Percentiles rank a stretch among this genome's conserved stretches.
Conservation (phyloP, 1,284 basidiomycete species). For the Coniophora puteana region DNA sequence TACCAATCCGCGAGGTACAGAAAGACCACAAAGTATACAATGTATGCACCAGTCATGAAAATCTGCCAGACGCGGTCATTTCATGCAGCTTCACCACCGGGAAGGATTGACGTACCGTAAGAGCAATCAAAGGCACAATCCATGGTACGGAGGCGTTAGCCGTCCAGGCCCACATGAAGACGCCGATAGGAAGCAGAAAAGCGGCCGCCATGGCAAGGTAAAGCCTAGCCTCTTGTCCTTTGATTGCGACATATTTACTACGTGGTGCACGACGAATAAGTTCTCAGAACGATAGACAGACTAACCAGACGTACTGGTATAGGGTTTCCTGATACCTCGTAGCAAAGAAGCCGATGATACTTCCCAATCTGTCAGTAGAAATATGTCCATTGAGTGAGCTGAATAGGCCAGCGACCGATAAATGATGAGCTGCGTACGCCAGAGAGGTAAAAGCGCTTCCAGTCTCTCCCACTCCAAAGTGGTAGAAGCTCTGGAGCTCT, state of each 20-base stretch:
- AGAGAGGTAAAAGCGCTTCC: slow-evolving; percentile 61
- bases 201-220: slow-evolving; percentile 53
- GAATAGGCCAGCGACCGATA: neutral
- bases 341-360: slow-evolving; percentile 49
- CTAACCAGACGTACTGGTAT: slow-evolving; percentile 42
- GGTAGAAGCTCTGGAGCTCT: slow-evolving; percentile 58
- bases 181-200: slow-evolving; percentile 46
- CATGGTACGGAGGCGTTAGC: slow-evolving; percentile 29
- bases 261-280: slow-evolving; percentile 4
- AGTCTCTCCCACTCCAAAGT: slow-evolving; percentile 60
- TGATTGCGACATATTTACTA: slow-evolving; percentile 36
- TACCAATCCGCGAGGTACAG: slow-evolving; percentile 73
- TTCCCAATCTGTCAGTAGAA: slow-evolving; percentile 49
- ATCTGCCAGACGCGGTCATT: slow-evolving; percentile 34
- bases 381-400: neutral
- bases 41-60: slow-evolving; percentile 52
- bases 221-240: slow-evolving; percentile 62
- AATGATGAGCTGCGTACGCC: slow-evolving; percentile 39
- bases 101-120: slow-evolving; percentile 35
- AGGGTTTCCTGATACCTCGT: slow-evolving; percentile 66
- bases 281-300: neutral
- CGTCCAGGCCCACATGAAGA: slow-evolving; percentile 48
- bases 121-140: slow-evolving; percentile 39
- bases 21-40: slow-evolving; percentile 63
- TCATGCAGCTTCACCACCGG: slow-evolving; percentile 4